Evolutionary conservation across 2,329 filamentous ascomycete species (phyloP).

Genomic region (Aspergillus proliferans): DNA sequence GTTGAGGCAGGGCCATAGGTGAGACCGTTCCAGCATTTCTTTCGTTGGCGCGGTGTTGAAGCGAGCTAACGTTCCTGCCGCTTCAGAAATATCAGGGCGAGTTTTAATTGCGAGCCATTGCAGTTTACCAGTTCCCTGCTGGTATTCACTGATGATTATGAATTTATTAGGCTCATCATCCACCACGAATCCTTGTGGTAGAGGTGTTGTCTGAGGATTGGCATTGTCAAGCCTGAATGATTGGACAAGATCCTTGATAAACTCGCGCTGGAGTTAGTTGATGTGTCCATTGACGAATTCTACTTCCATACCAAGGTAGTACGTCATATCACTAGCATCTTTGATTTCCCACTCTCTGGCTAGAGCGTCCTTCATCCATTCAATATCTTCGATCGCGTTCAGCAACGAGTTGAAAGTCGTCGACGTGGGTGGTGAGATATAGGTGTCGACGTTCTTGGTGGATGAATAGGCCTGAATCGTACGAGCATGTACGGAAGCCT

Average conservation of each 20-base stretch:
- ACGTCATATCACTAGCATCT: background rate
- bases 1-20: no score
- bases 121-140: background rate
- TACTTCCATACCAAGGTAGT: background rate
- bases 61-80: background rate
- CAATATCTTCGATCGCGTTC: no score
- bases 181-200: background rate
- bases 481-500: background rate
- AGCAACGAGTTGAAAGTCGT: background rate
- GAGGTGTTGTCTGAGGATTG: background rate
- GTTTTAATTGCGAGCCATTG: background rate
- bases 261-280: background rate
- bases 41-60: background rate
- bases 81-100: background rate
- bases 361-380: no score
- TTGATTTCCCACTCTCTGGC: background rate
- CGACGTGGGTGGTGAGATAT: background rate
- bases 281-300: background rate
- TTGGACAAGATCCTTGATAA: background rate
- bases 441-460: background rate
- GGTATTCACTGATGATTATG: background rate
- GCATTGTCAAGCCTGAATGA: background rate
- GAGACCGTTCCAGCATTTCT: background rate
- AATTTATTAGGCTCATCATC: background rate
- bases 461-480: background rate